Conservation (phyloP, 2,329 filamentous ascomycete species). For the Cordyceps pruinosa region DNA sequence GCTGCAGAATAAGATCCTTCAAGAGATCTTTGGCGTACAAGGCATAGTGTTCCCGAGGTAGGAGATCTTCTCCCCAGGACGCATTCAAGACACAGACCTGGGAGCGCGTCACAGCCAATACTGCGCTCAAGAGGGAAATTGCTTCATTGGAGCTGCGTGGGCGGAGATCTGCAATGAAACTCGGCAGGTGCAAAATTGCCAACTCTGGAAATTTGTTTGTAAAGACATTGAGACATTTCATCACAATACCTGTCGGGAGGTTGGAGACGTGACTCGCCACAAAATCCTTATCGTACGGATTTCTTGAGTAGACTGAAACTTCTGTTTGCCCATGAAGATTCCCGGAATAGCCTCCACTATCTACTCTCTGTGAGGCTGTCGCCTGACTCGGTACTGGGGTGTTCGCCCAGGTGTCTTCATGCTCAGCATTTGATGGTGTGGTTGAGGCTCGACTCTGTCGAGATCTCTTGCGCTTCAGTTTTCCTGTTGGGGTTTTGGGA, state of each 20-base stretch:
- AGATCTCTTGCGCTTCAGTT: neutral
- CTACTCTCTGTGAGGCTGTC: neutral
- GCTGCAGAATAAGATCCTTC: slow-evolving; percentile 20
- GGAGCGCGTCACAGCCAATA: slow-evolving; percentile 24
- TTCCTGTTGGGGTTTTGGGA: slow-evolving; percentile 15
- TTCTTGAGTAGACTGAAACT: neutral
- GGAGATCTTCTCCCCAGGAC: slow-evolving; percentile 22
- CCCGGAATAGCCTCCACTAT: neutral
- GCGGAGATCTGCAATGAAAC: slow-evolving; percentile 23
- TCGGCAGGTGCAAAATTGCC: slow-evolving; percentile 26
- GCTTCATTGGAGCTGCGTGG: slow-evolving; percentile 18
- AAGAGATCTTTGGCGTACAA: slow-evolving; percentile 23
- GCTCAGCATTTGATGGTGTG: neutral
- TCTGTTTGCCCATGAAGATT: neutral
- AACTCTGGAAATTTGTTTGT: slow-evolving; percentile 29
- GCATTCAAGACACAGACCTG: slow-evolving; percentile 27
- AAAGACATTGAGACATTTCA: slow-evolving; percentile 28
- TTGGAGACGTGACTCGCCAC: slow-evolving; percentile 19
- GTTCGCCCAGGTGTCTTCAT: neutral
- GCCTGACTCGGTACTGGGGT: neutral
- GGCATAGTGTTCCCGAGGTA: slow-evolving; percentile 27
- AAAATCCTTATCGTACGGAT: neutral
- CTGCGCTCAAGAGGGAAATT: slow-evolving; percentile 24
- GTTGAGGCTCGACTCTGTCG: neutral
- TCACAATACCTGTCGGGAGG: slow-evolving; percentile 21